Percentiles rank a stretch among this genome's conserved stretches.
Evolutionary conservation across 2,329 filamentous ascomycete genomes (phyloP).

Genomic region (Waltergamsia citrina): DNA sequence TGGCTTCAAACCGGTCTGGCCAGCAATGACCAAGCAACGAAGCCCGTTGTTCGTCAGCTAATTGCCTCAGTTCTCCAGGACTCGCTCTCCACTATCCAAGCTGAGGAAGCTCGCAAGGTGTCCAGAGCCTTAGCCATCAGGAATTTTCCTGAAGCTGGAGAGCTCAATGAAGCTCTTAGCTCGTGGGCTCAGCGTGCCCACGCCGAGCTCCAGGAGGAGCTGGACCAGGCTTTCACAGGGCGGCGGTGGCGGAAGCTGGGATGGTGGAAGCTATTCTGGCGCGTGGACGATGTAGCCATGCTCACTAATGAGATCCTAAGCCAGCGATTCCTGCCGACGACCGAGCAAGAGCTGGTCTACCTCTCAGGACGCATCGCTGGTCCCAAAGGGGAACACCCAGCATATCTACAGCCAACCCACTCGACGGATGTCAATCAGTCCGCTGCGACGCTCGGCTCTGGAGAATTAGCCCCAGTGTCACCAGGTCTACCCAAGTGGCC

Average conservation of each 20-base stretch:
- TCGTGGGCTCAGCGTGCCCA: constrained; percentile 75
- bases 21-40: constrained; percentile 38
- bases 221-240: constrained; percentile 71
- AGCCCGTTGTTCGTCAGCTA: constrained; percentile 55
- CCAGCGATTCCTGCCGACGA: constrained; percentile 64
- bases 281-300: constrained; percentile 83
- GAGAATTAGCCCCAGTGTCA: constrained; percentile 12
- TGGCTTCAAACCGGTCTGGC: constrained; percentile 52
- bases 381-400: constrained; percentile 16
- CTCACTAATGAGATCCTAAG: constrained; percentile 71
- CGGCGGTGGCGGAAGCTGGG: constrained; percentile 68
- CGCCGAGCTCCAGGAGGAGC: constrained; percentile 69
- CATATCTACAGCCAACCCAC: constrained; percentile 25
- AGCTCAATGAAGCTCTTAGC: constrained; percentile 50
- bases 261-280: constrained; percentile 96
- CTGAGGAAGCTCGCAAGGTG: constrained; percentile 32
- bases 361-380: constrained; percentile 66
- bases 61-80: constrained; percentile 57
- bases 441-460: constrained; percentile 10
- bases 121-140: constrained; percentile 19
- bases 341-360: constrained; percentile 77
- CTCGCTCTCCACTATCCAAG: constrained; percentile 38
- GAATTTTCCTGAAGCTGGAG: constrained; percentile 27
- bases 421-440: neutral
- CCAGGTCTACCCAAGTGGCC: constrained; percentile 51